These are phyloP conservation scores for Paramecium tetraurelia DNA, from an alignment of 73 alveolate species.

Conservation along the genomic window DNA sequence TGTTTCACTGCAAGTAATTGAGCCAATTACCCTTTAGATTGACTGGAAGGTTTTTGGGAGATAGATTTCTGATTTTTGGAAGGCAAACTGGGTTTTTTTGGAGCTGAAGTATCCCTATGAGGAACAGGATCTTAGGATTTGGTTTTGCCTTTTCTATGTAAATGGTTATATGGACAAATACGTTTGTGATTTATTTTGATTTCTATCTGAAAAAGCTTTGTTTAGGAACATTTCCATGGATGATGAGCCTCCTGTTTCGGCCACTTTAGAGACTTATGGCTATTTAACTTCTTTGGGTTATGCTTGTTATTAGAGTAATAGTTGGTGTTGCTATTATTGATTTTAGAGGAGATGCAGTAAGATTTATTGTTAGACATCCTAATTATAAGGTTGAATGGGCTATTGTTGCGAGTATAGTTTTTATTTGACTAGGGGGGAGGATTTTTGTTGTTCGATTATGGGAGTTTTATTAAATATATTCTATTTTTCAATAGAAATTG, in stretches of 20 bases:
- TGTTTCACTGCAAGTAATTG: neutral
- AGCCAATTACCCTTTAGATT: neutral
- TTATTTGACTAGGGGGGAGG: neutral
- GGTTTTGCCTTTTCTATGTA: neutral
- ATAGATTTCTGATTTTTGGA: neutral
- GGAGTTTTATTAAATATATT: neutral
- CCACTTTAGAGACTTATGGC: neutral
- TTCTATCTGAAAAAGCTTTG: slow-evolving; percentile 25
- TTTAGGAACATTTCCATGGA: neutral
- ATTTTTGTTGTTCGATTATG: neutral
- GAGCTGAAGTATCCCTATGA: slow-evolving; percentile 8
- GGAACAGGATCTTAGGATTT: slow-evolving; percentile 27
- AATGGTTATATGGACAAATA: neutral
- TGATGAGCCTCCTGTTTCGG: slow-evolving; percentile 51
- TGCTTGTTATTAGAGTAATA: neutral
- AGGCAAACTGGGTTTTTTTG: neutral
- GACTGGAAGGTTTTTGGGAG: neutral
- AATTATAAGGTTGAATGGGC: neutral
- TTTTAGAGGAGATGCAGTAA: neutral
- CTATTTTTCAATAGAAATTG: neutral
- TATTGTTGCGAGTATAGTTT: neutral
- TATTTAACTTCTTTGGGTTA: neutral
- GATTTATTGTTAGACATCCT: neutral
- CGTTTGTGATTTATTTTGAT: neutral
- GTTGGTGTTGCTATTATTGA: neutral